These are phyloP conservation scores for Camelina neglecta DNA, from an alignment of 345 rosid genomes.

Conservation along the genomic window DNA sequence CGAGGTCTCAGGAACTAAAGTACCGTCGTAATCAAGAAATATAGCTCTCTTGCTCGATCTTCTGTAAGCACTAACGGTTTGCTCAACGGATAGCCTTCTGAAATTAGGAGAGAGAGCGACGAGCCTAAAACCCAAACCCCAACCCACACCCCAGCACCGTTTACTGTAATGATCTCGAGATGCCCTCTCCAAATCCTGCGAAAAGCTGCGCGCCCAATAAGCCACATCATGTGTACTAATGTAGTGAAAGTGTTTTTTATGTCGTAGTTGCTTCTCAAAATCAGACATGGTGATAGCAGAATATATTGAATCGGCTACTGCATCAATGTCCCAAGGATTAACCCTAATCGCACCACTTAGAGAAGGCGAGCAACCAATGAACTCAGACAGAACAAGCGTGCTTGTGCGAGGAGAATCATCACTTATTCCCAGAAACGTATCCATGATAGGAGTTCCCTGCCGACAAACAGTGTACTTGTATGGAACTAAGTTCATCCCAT, in stretches of 20 bases:
- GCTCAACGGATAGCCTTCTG: conserved; percentile 48
- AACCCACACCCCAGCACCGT: conserved; percentile 55
- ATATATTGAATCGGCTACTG: conserved; percentile 51
- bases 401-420: conserved; percentile 50
- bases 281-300: conserved; percentile 50
- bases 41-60: conserved; percentile 49
- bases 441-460: conserved; percentile 49
- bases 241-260: conserved; percentile 56
- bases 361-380: conserved; percentile 61
- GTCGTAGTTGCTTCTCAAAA: conserved; percentile 50
- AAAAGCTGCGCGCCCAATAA: conserved; percentile 59
- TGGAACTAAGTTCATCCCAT: conserved; percentile 60
- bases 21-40: conserved; percentile 58
- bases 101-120: conserved; percentile 54
- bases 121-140: conserved; percentile 53
- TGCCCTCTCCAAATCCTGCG: conserved; percentile 54
- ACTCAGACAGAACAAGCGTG: conserved; percentile 56
- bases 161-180: conserved; percentile 54
- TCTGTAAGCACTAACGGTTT: conserved; percentile 44
- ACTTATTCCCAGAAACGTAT: conserved; percentile 45
- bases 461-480: conserved; percentile 58
- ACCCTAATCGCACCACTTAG: conserved; percentile 59
- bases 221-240: conserved; percentile 66
- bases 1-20: conserved; percentile 46
- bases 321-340: conserved; percentile 57